These are phyloP conservation scores for Begonia peltatifolia DNA, from an alignment of 306 rosid genomes.

Conservation along the genomic window DNA sequence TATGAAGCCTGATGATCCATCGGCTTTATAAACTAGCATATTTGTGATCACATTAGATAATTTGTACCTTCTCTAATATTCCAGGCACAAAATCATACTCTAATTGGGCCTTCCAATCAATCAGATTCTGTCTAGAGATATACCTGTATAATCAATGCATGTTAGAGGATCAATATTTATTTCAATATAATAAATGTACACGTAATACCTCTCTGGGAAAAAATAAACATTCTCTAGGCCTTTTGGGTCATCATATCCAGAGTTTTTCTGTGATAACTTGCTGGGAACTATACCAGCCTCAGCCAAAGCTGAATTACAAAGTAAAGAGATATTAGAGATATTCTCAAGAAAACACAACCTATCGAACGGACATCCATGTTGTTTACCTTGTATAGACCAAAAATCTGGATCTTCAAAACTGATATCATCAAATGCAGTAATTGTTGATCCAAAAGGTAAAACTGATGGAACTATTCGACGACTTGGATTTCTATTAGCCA, in stretches of 20 bases:
- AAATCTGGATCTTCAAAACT: conserved; percentile 50
- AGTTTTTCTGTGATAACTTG: conserved; percentile 42
- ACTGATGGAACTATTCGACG: conserved; percentile 42
- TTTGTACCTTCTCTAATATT: conserved; percentile 50
- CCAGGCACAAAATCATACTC: conserved; percentile 51
- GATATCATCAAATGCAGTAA: conserved; percentile 64
- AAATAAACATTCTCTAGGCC: conserved; percentile 19
- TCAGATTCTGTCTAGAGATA: conserved; percentile 72
- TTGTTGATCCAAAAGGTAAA: conserved; percentile 40
- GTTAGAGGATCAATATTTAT: conserved; percentile 11
- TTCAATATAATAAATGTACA: conserved; percentile 2
- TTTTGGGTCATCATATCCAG: conserved; percentile 17
- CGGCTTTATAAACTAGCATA: conserved; percentile 10
- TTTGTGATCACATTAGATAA: conserved; percentile 7
- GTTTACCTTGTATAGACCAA: conserved; percentile 54
- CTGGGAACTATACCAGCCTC: conserved; percentile 82
- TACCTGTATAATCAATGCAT: conserved; percentile 33
- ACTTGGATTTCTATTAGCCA: conserved; percentile 48
- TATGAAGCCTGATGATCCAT: conserved; percentile 22
- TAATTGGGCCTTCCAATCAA: conserved; percentile 77
- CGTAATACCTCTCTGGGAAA: conserved; percentile 58
- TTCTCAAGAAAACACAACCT: too few species aligned
- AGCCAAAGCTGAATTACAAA: conserved; percentile 48
- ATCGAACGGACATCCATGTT: neutral
- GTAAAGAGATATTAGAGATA: conserved; percentile 1